These are phyloP conservation scores for Nakazawaea laoshanensis DNA, from an alignment of 805 yeast species.

Conservation along the genomic window DNA sequence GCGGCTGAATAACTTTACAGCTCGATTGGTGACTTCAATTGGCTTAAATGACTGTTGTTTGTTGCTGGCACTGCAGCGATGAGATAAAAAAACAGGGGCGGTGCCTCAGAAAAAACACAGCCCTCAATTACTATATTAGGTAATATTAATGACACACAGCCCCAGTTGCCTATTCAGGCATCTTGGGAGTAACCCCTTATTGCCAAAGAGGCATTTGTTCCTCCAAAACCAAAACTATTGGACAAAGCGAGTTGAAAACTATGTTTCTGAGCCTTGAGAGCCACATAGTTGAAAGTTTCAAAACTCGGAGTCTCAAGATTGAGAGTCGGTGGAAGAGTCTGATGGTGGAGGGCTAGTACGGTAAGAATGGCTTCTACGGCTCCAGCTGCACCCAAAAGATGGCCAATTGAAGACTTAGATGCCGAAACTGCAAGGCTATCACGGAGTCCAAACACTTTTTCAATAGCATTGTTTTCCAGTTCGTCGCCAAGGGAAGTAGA, in stretches of 20 bases:
- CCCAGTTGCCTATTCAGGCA: too few relatives aligned
- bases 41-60: too few relatives aligned
- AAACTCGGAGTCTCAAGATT: slow-evolving; percentile 37
- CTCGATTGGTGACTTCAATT: too few relatives aligned
- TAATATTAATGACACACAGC: too few relatives aligned
- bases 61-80: too few relatives aligned
- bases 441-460: slow-evolving; percentile 34
- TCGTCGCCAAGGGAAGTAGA: slow-evolving; percentile 84
- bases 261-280: slow-evolving; percentile 30
- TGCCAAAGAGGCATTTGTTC: slow-evolving; percentile 73
- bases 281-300: slow-evolving; percentile 46
- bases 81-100: too few relatives aligned
- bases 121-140: too few relatives aligned
- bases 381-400: slow-evolving; percentile 93
- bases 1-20: too few relatives aligned
- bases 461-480: slow-evolving; percentile 77
- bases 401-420: slow-evolving; percentile 91
- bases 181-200: too few relatives aligned
- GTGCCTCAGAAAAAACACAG: too few relatives aligned
- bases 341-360: slow-evolving; percentile 49
- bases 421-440: slow-evolving; percentile 55
- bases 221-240: slow-evolving; percentile 97
- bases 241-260: slow-evolving; percentile 55
- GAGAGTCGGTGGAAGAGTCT: slow-evolving; percentile 69
- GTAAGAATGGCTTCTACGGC: slow-evolving; percentile 86